These are phyloP conservation scores for Lichtheimia ramosa DNA, from an alignment of 371 early-diverging fungal species.

Conservation along the genomic window DNA sequence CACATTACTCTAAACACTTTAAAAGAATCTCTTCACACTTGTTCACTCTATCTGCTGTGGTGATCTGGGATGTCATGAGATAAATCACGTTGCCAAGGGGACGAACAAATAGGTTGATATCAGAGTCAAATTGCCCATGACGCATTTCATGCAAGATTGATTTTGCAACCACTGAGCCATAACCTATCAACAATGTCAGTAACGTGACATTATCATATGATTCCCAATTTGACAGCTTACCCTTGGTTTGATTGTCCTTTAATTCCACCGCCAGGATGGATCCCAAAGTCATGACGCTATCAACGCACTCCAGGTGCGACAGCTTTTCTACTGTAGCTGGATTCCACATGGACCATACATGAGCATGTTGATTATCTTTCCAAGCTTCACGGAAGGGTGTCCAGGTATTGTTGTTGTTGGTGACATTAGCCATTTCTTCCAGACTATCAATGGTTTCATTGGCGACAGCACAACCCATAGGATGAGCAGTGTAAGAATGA, in stretches of 20 bases:
- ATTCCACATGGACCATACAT: slow-evolving; percentile 63
- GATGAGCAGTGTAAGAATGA: slow-evolving; percentile 87
- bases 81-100: slow-evolving; percentile 82
- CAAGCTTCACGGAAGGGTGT: slow-evolving; percentile 43
- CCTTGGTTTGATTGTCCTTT: slow-evolving; percentile 47
- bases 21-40: slow-evolving; percentile 53
- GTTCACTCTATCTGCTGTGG: slow-evolving; percentile 48
- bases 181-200: slow-evolving; percentile 34
- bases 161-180: slow-evolving; percentile 55
- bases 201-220: neutral
- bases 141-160: slow-evolving; percentile 51
- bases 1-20: slow-evolving; percentile 7
- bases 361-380: slow-evolving; percentile 23
- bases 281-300: slow-evolving; percentile 75
- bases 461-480: slow-evolving; percentile 80
- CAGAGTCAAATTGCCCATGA: slow-evolving; percentile 32
- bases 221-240: slow-evolving; percentile 11
- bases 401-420: slow-evolving; percentile 12
- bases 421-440: slow-evolving; percentile 36
- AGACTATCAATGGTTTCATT: slow-evolving; percentile 57
- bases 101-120: slow-evolving; percentile 60
- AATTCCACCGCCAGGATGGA: slow-evolving; percentile 75
- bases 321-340: slow-evolving; percentile 47
- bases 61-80: slow-evolving; percentile 70
- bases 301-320: slow-evolving; percentile 57